phyloP scores from a whole-genome alignment of 2,329 filamentous ascomycete genomes.

The Hymenoscyphus occultus region DNA sequence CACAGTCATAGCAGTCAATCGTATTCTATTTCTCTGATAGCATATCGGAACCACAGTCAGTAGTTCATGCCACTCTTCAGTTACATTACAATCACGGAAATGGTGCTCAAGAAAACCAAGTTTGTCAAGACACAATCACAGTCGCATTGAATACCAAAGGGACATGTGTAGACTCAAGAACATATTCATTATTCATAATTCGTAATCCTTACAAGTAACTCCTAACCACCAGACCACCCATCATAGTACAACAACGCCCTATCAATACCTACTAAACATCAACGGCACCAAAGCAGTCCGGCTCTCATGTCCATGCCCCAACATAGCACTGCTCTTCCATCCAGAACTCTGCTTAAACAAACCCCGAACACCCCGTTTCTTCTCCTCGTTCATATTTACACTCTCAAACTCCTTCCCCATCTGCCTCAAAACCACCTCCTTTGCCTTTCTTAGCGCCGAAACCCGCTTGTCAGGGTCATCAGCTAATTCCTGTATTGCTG shows the following conservation, averaged over 20 bases:
- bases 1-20: too few relatives aligned
- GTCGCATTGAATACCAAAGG: background rate
- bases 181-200: background rate
- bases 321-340: slow-evolving; percentile 24
- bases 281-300: slow-evolving; percentile 55
- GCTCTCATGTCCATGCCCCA: slow-evolving; percentile 48
- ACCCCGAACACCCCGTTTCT: slow-evolving; percentile 22
- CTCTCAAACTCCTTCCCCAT: slow-evolving; percentile 51
- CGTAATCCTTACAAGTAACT: background rate
- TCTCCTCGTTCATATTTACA: slow-evolving; percentile 24
- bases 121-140: background rate
- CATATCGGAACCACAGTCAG: too few relatives aligned
- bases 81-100: too few relatives aligned
- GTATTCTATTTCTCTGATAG: too few relatives aligned
- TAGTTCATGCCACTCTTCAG: too few relatives aligned
- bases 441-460: slow-evolving; percentile 55
- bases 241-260: background rate
- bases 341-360: slow-evolving; percentile 31
- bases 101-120: background rate
- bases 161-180: background rate
- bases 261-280: slow-evolving; percentile 50
- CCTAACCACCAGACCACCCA: background rate
- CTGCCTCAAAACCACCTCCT: slow-evolving; percentile 58
- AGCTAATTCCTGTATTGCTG: slow-evolving; percentile 53
- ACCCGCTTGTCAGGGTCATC: slow-evolving; percentile 55